Conservation (phyloP, 345 rosid species). For the Erysimum cheiranthoides region DNA sequence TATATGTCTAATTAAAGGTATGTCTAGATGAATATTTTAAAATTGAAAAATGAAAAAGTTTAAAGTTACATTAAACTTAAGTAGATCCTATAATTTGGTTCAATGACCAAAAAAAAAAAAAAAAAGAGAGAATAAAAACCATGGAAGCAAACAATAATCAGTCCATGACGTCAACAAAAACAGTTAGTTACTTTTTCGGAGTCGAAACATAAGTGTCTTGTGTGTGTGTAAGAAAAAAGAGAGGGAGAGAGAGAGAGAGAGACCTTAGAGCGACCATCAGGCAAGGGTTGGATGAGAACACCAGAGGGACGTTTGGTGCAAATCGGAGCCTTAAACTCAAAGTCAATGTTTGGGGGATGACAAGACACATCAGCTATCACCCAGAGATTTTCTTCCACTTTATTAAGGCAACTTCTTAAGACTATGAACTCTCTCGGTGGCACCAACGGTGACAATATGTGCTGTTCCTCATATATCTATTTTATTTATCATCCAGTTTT, state of each 20-base stretch:
- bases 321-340: background rate
- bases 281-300: conserved; percentile 68
- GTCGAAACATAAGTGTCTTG: background rate
- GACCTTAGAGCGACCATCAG: conserved; percentile 65
- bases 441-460: conserved; percentile 80
- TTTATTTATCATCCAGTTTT: conserved; percentile 5
- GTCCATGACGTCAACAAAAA: no score
- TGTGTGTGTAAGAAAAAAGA: background rate
- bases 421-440: conserved; percentile 67
- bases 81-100: no score
- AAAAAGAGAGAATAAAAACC: no score
- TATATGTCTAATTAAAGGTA: no score
- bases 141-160: no score
- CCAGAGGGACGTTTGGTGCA: conserved; percentile 86
- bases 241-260: background rate
- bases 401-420: conserved; percentile 62
- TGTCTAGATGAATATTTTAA: no score
- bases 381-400: conserved; percentile 60
- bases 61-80: background rate
- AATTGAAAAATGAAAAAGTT: background rate
- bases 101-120: no score
- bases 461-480: conserved; percentile 70
- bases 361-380: conserved; percentile 67
- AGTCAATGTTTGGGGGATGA: conserved; percentile 36
- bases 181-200: no score